phyloP scores from a whole-genome alignment of 495 filamentous ascomycete species.

The Lasiosphaeris hirsuta region DNA sequence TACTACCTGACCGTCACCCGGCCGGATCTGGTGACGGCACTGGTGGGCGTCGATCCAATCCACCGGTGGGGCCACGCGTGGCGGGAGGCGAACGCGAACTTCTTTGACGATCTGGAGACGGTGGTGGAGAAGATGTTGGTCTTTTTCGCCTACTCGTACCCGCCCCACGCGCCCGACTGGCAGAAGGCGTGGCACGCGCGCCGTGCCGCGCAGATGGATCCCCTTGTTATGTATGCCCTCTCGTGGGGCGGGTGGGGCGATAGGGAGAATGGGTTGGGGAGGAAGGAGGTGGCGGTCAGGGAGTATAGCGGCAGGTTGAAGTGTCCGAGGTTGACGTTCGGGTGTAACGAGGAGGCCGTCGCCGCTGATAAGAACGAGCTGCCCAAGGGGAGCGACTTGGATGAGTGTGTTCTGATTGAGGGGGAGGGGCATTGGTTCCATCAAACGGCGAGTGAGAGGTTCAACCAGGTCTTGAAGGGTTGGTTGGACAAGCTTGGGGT shows the following conservation, averaged over 20 bases:
- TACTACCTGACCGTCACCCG: not conserved
- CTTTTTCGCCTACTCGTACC: constrained; percentile 2
- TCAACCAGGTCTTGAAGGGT: not conserved
- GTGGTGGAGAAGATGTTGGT: not conserved
- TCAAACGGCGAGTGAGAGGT: not conserved
- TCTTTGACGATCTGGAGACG: not conserved
- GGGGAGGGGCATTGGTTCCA: constrained; percentile 13
- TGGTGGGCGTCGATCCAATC: constrained; percentile 3
- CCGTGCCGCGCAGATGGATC: constrained; percentile 3
- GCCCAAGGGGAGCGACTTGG: not conserved
- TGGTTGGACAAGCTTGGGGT: not conserved
- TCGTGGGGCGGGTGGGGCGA: constrained; percentile 7
- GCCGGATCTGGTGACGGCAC: constrained; percentile 1
- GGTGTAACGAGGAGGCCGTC: not conserved
- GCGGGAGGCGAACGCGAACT: constrained; percentile 1
- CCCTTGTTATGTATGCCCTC: not conserved
- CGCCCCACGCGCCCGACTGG: not conserved
- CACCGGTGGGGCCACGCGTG: constrained; percentile 1
- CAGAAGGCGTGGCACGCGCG: constrained; percentile 9
- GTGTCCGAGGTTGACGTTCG: constrained; percentile 5
- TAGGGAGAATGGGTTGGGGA: not conserved
- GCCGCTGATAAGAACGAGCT: not conserved
- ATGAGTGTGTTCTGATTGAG: constrained; percentile 3
- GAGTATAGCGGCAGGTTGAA: not conserved
- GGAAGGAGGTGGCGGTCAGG: constrained; percentile 3